These are phyloP conservation scores for Kodamaea sp. DNA, from an alignment of 1,139 yeast genomes.

Conservation along the genomic window DNA sequence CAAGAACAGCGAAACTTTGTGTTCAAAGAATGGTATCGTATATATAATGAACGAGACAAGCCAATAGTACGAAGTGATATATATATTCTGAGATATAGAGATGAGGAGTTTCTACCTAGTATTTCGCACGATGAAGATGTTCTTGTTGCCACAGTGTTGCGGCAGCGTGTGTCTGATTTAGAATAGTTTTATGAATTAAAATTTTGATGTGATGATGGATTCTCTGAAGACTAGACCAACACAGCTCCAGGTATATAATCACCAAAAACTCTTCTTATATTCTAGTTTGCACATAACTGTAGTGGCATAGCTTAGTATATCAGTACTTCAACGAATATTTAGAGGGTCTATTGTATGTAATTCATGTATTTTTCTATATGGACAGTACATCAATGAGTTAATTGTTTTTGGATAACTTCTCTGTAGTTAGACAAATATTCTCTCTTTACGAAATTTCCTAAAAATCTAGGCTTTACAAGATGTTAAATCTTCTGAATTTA, in stretches of 20 bases:
- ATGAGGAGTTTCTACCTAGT: constrained; percentile 52
- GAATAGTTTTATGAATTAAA: background rate
- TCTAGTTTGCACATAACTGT: too few species aligned
- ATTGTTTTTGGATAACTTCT: too few species aligned
- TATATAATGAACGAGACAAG: constrained; percentile 32
- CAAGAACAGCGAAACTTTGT: constrained; percentile 48
- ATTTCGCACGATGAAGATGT: constrained; percentile 66
- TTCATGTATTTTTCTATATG: too few species aligned
- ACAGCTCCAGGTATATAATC: too few species aligned
- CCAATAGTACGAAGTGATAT: constrained; percentile 36
- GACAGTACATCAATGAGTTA: too few species aligned
- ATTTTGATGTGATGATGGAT: too few species aligned
- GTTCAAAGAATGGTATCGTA: constrained; percentile 62
- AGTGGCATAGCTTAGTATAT: too few species aligned
- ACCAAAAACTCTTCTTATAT: too few species aligned
- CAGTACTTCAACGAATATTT: too few species aligned
- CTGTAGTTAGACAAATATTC: too few species aligned
- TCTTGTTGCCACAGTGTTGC: constrained; percentile 47
- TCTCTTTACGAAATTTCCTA: background rate
- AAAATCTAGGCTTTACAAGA: background rate
- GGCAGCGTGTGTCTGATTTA: constrained; percentile 25
- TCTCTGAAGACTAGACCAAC: too few species aligned
- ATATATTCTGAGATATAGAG: constrained; percentile 19
- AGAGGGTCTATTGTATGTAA: too few species aligned
- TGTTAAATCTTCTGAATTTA: background rate